A percentile compares a stretch with the other conserved stretches of the same genome.
These are phyloP conservation scores for Annulohypoxylon truncatum DNA, from an alignment of 2,329 filamentous ascomycete genomes.

Conservation along the genomic window DNA sequence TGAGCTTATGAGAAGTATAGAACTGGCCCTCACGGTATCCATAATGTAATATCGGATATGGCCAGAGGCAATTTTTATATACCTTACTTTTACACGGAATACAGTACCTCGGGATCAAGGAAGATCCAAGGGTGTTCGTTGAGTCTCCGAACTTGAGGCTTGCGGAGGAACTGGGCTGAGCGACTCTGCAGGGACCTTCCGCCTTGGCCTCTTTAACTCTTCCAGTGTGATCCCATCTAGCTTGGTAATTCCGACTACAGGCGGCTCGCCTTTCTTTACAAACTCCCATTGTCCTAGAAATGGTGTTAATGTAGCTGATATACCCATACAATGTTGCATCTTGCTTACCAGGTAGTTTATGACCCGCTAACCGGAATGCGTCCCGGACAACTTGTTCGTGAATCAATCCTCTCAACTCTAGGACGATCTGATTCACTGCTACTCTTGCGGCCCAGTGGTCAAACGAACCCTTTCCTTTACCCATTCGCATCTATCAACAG, in stretches of 20 bases:
- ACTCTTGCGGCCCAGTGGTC: slow-evolving; percentile 96
- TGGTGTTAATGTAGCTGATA: slow-evolving; percentile 27
- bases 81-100: slow-evolving; percentile 26
- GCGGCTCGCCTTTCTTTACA: slow-evolving; percentile 89
- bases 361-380: slow-evolving; percentile 91
- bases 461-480: slow-evolving; percentile 97
- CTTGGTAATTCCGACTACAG: slow-evolving; percentile 93
- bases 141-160: slow-evolving; percentile 28
- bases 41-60: neutral
- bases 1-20: neutral
- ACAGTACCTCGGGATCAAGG: slow-evolving; percentile 29
- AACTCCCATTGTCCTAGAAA: slow-evolving; percentile 84
- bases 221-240: slow-evolving; percentile 85
- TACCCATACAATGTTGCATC: slow-evolving; percentile 32
- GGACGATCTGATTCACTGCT: slow-evolving; percentile 89
- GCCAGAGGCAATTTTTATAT: slow-evolving; percentile 11
- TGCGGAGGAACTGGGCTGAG: slow-evolving; percentile 39
- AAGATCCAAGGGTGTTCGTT: slow-evolving; percentile 41
- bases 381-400: slow-evolving; percentile 96
- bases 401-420: slow-evolving; percentile 90
- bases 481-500: slow-evolving; percentile 82
- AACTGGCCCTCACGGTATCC: neutral
- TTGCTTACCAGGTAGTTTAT: slow-evolving; percentile 88
- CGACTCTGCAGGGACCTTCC: slow-evolving; percentile 65
- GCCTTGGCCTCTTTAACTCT: slow-evolving; percentile 82